Evolutionary conservation across 768 basidiomycete species (phyloP), one percentile per base, ranked within the genome.

Genomic region (Boletus vinaceobasis): DNA sequence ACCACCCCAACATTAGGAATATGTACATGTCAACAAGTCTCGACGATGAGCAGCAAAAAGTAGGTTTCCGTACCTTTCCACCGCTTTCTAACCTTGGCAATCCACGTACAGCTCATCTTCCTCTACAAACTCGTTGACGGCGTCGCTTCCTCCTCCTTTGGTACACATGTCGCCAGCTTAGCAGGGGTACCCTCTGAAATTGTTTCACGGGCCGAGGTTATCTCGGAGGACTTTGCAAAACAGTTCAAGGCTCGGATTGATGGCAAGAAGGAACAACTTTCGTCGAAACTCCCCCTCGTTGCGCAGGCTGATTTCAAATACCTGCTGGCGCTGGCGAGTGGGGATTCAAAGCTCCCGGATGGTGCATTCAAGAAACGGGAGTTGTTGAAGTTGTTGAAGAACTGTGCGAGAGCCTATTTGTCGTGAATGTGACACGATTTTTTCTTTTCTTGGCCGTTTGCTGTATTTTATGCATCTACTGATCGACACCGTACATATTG

Each of bases 21-120:
- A 96, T 96, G 88, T 86, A 97, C 71, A 98, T 99, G 97, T 80
- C 88, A 19, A 98, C 96, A 0, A 78, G 90, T 45, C 88, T 98
- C 7, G 92, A 98, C 62, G 93, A 98, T 48, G 89, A 91, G 59
- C 92, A 90, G 67, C 83, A 88, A 50, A 90, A 91, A 75, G 94
- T 90, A 59, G 42, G 77, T 67, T 14, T 32, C 10, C 31, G 11
- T 42, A 5, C 31, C 31, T 5, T 35, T 36, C 0, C 7, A 23
- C 2, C 26, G 36, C 14, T 36, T 46, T 35, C 23, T 29, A 32
- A 51, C 9, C 51, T 43, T 50, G 51, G 13, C 32, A 0, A 38
- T 21, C 5, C 11, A 21, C 5, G 23, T 13, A 38, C 62, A 95
- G 90, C 85, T 97, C 38, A 82, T 93, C 19, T 98, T 98, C 77